A percentile compares a stretch with the other conserved stretches of the same genome.
phyloP scores from a whole-genome alignment of 176 grass and related monocot species.

The Thalia dealbata region DNA sequence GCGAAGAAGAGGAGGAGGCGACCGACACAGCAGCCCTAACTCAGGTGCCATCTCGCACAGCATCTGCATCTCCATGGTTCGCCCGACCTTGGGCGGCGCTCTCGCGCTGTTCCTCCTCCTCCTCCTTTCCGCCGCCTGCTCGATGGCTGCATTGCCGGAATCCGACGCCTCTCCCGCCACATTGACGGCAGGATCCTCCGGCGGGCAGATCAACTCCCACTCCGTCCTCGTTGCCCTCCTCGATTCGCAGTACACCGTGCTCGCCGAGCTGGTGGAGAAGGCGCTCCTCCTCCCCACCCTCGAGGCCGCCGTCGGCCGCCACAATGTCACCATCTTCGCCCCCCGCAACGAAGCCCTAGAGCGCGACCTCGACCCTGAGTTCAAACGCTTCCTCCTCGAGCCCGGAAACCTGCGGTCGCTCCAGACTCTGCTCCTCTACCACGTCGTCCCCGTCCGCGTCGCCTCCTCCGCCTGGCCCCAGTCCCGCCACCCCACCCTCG shows the following conservation, averaged over 20 bases:
- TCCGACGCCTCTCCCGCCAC: not conserved
- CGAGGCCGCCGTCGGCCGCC: slow-evolving; percentile 41
- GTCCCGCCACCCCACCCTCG: slow-evolving; percentile 30
- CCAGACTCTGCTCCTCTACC: slow-evolving; percentile 56
- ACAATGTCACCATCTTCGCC: slow-evolving; percentile 73
- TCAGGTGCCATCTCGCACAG: too few relatives aligned
- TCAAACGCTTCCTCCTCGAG: slow-evolving; percentile 76
- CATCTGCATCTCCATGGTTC: not conserved
- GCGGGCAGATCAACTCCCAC: slow-evolving; percentile 53
- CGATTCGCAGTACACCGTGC: slow-evolving; percentile 64
- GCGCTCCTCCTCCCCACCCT: slow-evolving; percentile 53
- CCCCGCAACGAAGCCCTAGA: slow-evolving; percentile 69
- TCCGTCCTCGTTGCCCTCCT: slow-evolving; percentile 64
- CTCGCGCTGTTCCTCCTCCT: not conserved
- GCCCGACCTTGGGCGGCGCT: not conserved
- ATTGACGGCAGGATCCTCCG: not conserved
- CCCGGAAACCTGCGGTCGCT: slow-evolving; percentile 53
- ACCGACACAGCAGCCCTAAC: too few relatives aligned
- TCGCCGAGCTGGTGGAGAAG: slow-evolving; percentile 79
- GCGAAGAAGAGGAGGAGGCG: not conserved
- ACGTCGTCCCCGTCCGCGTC: slow-evolving; percentile 52
- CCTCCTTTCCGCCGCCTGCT: not conserved
- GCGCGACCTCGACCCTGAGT: slow-evolving; percentile 71
- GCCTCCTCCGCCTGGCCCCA: not conserved
- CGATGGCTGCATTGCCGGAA: not conserved